Conservation (phyloP, 2,329 filamentous ascomycete genomes). For the Colletotrichum karsti region DNA sequence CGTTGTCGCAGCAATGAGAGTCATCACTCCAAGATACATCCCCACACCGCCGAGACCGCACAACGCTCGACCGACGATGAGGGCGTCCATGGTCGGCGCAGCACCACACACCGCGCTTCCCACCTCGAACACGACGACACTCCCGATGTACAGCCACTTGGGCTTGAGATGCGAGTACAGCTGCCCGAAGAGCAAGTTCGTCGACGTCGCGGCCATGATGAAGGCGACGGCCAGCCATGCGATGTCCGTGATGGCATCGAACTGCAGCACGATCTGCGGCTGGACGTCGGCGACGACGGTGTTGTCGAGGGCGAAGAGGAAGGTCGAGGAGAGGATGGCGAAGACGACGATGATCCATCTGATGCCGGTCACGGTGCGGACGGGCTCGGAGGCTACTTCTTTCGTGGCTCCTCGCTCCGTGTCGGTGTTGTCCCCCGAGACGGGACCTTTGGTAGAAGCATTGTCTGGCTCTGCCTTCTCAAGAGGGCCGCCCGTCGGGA, state of each 20-base stretch:
- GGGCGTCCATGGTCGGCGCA: conserved; percentile 47
- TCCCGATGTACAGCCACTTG: conserved; percentile 41
- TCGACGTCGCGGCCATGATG: conserved; percentile 12
- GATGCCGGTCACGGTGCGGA: conserved; percentile 11
- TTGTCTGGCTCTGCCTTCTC: conserved; percentile 7
- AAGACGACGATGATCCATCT: conserved; percentile 31
- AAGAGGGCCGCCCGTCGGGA: not conserved
- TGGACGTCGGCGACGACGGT: conserved; percentile 57
- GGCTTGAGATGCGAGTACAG: conserved; percentile 42
- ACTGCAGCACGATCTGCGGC: conserved; percentile 44
- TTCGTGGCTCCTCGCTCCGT: conserved; percentile 1
- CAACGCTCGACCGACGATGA: conserved; percentile 53
- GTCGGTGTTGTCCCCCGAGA: conserved; percentile 8
- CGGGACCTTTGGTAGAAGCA: not conserved
- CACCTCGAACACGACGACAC: conserved; percentile 45
- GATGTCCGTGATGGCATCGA: conserved; percentile 45
- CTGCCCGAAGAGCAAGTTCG: conserved; percentile 28
- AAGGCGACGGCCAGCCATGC: conserved; percentile 48
- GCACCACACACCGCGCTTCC: conserved; percentile 49
- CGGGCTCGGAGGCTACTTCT: not conserved
- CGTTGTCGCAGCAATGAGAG: conserved; percentile 8
- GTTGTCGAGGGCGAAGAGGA: conserved; percentile 50
- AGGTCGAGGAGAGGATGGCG: conserved; percentile 27
- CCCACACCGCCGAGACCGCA: conserved; percentile 46
- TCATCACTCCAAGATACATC: conserved; percentile 27